These are phyloP conservation scores for Candida patagonica DNA, from an alignment of 805 yeast species.

Conservation along the genomic window DNA sequence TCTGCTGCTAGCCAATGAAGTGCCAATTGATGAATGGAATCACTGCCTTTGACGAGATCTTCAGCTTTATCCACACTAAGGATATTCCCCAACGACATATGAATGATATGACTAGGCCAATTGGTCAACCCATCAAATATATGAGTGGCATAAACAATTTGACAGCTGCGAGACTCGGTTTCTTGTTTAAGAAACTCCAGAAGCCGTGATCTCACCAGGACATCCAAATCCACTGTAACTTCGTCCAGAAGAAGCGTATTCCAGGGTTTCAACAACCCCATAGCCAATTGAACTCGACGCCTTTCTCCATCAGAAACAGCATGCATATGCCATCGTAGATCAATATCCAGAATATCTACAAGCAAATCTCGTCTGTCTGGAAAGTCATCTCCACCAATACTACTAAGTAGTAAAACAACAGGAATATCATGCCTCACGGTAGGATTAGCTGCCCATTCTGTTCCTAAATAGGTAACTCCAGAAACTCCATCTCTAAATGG, in stretches of 20 bases:
- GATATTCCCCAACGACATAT: slow-evolving; percentile 60
- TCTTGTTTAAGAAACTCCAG: slow-evolving; percentile 65
- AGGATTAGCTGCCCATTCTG: slow-evolving; percentile 94
- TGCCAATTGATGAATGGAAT: slow-evolving; percentile 26
- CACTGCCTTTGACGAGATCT: background rate
- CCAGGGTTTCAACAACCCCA: slow-evolving; percentile 94
- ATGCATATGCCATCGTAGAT: slow-evolving; percentile 86
- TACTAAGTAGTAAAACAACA: slow-evolving; percentile 64
- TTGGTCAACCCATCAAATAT: slow-evolving; percentile 88
- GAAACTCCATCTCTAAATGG: slow-evolving; percentile 64
- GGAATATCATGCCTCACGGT: slow-evolving; percentile 88
- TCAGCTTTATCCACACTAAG: slow-evolving; percentile 19
- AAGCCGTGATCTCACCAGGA: slow-evolving; percentile 71
- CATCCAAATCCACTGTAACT: slow-evolving; percentile 95
- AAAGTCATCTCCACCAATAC: slow-evolving; percentile 73
- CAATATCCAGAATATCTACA: slow-evolving; percentile 72
- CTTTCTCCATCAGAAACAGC: slow-evolving; percentile 91
- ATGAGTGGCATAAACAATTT: slow-evolving; percentile 84
- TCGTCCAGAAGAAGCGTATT: slow-evolving; percentile 80
- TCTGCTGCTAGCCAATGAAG: slow-evolving; percentile 30
- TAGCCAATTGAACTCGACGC: slow-evolving; percentile 83
- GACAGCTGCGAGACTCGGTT: slow-evolving; percentile 57
- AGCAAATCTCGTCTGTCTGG: slow-evolving; percentile 70
- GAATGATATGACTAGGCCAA: slow-evolving; percentile 84
- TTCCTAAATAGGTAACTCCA: slow-evolving; percentile 68